These are phyloP conservation scores for Endoconidiophora laricicola DNA, from an alignment of 2,329 filamentous ascomycete genomes.

Conservation along the genomic window DNA sequence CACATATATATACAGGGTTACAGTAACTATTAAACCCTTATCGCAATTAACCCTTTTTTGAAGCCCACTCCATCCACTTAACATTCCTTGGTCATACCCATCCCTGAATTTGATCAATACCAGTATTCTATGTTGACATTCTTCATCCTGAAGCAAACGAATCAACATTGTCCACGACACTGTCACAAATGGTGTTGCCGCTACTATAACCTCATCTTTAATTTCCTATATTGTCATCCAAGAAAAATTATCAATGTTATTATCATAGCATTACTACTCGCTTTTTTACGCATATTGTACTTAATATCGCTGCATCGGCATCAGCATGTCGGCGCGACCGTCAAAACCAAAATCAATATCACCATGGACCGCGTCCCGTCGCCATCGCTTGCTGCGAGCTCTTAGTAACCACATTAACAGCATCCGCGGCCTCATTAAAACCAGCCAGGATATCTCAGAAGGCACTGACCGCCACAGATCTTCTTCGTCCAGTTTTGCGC, in stretches of 20 bases:
- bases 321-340: background rate
- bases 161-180: too few species aligned
- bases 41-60: too few species aligned
- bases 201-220: too few species aligned
- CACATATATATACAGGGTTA: background rate
- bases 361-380: constrained; percentile 10
- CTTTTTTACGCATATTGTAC: background rate
- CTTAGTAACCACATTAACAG: constrained; percentile 6
- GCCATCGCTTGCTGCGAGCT: constrained; percentile 8
- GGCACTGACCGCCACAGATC: background rate
- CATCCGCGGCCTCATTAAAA: background rate
- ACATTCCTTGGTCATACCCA: too few species aligned
- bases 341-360: background rate
- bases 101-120: too few species aligned
- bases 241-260: too few species aligned
- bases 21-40: too few species aligned
- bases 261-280: background rate
- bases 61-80: too few species aligned
- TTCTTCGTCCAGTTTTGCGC: background rate
- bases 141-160: too few species aligned
- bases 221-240: too few species aligned
- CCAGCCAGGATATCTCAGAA: background rate
- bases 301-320: background rate
- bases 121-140: too few species aligned
- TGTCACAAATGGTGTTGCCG: too few species aligned